Evolutionary conservation across 1,139 yeast genomes (phyloP), one percentile per base, ranked within the genome.

Genomic region (Geotrichum reessii): DNA sequence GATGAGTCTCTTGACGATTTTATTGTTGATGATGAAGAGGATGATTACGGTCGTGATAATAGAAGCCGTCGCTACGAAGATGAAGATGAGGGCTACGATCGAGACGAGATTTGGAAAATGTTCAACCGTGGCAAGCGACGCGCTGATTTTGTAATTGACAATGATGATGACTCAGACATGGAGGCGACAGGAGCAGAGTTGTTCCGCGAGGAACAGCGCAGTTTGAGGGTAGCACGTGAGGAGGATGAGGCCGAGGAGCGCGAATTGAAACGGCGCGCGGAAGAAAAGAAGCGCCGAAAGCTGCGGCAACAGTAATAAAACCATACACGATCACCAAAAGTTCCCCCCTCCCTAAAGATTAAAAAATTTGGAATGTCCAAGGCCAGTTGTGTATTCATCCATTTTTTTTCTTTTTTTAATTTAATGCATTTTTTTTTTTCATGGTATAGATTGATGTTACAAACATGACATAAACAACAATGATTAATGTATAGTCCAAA

Each of bases 151-250:
- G 74, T 74, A 44, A 71, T 76, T 49, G 78, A 78, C 62, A 83
- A 80, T 53, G 85, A 84, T 59, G 84, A 84, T 56, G 79, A 80
- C 42, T 89, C 85, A 61, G 95, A 88, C 67, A 92, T 92, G 97
- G 97, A 92, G 69, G 97, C 97, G 7, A 86, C 95, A 0, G 97
- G 97, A 22, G 85, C 85, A 31, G 97, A 92, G 65, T 83, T 92
- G 47, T 74, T 90, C 50, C 88, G 82, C 57, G 98, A 92, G 68
- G 98, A 92, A 71, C 80, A 75, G 64, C 71, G 81, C 50, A 86
- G 96, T 4, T 77, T 84, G 55, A 76, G 72, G 56, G 74, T 74
- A 60, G 96, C 91, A 0, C 79, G 80, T 64, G 63, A 77, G 51
- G 96, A 88, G 67, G 96, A 88, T 66, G 76, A 77, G 58, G 73